These are phyloP conservation scores for Rehmannia glutinosa DNA, from an alignment of 257 asterid genomes.

Conservation along the genomic window DNA sequence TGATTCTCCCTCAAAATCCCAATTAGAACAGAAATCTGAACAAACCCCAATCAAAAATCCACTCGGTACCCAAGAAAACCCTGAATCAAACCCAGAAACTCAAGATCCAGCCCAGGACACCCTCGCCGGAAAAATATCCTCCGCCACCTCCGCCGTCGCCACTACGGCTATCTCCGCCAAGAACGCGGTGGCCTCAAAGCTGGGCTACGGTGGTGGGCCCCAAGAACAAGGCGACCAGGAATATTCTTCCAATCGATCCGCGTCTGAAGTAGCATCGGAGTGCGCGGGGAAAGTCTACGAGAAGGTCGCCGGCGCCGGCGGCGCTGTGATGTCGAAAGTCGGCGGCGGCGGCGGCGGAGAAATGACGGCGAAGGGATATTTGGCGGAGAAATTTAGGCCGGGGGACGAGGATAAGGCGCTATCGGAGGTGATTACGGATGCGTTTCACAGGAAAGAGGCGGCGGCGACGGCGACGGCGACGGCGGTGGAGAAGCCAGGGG, in stretches of 20 bases:
- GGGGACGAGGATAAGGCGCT: slow-evolving; percentile 73
- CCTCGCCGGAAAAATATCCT: slow-evolving; percentile 25
- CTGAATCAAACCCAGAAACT: slow-evolving; percentile 15
- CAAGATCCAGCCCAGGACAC: slow-evolving; percentile 26
- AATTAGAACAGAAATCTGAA: neutral
- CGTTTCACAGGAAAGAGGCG: slow-evolving; percentile 32
- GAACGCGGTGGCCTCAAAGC: slow-evolving; percentile 35
- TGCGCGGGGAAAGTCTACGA: slow-evolving; percentile 31
- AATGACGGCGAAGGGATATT: slow-evolving; percentile 31
- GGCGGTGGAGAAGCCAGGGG: neutral
- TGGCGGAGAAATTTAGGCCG: slow-evolving; percentile 53
- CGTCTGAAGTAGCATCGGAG: slow-evolving; percentile 20
- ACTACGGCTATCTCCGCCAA: slow-evolving; percentile 38
- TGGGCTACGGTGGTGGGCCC: slow-evolving; percentile 33
- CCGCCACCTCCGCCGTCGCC: slow-evolving; percentile 27
- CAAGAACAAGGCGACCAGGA: neutral
- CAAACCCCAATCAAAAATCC: neutral
- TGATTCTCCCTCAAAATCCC: neutral
- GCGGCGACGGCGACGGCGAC: neutral
- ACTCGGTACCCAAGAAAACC: neutral
- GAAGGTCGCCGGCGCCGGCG: slow-evolving; percentile 28
- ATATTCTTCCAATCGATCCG: neutral
- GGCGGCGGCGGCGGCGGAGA: slow-evolving; percentile 11
- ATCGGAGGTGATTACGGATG: slow-evolving; percentile 43
- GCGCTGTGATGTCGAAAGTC: slow-evolving; percentile 31